phyloP scores from a whole-genome alignment of 106 monocot species.

The Dendrobium nobile region DNA sequence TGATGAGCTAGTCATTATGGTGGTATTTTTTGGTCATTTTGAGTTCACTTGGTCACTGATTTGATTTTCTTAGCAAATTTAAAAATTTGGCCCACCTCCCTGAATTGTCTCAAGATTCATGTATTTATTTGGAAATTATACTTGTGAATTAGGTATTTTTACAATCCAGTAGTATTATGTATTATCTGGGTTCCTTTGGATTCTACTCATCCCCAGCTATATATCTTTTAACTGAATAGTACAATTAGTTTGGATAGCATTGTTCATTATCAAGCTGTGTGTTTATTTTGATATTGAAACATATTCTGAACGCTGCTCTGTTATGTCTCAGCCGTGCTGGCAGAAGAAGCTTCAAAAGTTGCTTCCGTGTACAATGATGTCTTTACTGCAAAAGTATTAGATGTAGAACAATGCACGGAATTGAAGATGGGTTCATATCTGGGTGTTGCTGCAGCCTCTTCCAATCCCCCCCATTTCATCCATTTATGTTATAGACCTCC shows the following conservation, averaged over 20 bases:
- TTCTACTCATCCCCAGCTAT: too few relatives aligned
- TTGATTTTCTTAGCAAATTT: too few relatives aligned
- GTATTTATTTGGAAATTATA: too few relatives aligned
- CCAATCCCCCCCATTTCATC: slow-evolving; percentile 75
- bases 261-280: neutral
- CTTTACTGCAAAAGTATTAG: slow-evolving; percentile 66
- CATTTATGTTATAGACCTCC: slow-evolving; percentile 78
- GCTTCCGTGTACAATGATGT: slow-evolving; percentile 66
- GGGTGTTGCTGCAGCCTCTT: slow-evolving; percentile 74
- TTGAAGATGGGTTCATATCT: slow-evolving; percentile 89
- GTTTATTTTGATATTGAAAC: neutral
- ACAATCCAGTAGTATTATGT: too few relatives aligned
- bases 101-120: too few relatives aligned
- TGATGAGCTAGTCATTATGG: too few relatives aligned
- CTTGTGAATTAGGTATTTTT: too few relatives aligned
- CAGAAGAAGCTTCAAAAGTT: slow-evolving; percentile 78
- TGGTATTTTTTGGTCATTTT: too few relatives aligned
- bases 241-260: neutral
- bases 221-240: neutral
- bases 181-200: too few relatives aligned
- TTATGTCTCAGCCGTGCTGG: slow-evolving; percentile 42
- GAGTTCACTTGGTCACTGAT: too few relatives aligned
- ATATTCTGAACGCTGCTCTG: neutral
- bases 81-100: too few relatives aligned
- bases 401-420: slow-evolving; percentile 63